A percentile compares a stretch with the other conserved stretches of the same genome.
Conservation (phyloP, 1,139 yeast genomes). For the Hansenula sp. region DNA sequence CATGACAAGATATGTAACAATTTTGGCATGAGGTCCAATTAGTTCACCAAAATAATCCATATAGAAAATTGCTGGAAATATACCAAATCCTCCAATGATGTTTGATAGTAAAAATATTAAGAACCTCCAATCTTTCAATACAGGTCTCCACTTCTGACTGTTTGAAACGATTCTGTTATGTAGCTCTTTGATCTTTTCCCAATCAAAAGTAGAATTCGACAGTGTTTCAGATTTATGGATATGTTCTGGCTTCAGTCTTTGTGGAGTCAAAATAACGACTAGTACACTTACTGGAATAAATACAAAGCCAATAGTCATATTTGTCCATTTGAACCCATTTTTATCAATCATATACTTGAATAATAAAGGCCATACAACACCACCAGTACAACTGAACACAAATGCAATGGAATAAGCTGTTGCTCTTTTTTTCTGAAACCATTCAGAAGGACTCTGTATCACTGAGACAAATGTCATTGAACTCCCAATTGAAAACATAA, state of each 20-base stretch:
- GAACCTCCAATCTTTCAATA: constrained; percentile 9
- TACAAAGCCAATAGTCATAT: constrained; percentile 42
- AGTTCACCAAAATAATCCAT: constrained; percentile 18
- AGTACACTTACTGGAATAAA: constrained; percentile 14
- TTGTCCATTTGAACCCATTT: constrained; percentile 51
- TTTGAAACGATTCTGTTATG: constrained; percentile 8
- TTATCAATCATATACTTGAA: constrained; percentile 30
- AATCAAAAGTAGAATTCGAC: constrained; percentile 14
- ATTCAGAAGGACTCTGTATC: constrained; percentile 43
- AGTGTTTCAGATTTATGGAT: constrained; percentile 12
- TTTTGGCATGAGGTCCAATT: constrained; percentile 9
- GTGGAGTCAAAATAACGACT: constrained; percentile 13
- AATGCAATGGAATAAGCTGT: constrained; percentile 56
- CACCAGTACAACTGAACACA: constrained; percentile 63
- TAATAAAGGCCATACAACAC: constrained; percentile 48
- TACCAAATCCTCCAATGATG: constrained; percentile 17
- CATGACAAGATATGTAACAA: constrained; percentile 14
- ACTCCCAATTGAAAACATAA: constrained; percentile 47
- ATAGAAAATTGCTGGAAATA: constrained; percentile 21
- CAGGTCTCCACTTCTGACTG: constrained; percentile 12
- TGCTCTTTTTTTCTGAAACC: constrained; percentile 51
- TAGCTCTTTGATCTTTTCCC: constrained; percentile 8
- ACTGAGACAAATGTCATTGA: constrained; percentile 43
- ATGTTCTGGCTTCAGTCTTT: constrained; percentile 7
- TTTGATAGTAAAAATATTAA: constrained; percentile 10